Base-by-base conservation (phyloP, 2,329 filamentous ascomycete species). In the Penicillium sp. region DNA sequence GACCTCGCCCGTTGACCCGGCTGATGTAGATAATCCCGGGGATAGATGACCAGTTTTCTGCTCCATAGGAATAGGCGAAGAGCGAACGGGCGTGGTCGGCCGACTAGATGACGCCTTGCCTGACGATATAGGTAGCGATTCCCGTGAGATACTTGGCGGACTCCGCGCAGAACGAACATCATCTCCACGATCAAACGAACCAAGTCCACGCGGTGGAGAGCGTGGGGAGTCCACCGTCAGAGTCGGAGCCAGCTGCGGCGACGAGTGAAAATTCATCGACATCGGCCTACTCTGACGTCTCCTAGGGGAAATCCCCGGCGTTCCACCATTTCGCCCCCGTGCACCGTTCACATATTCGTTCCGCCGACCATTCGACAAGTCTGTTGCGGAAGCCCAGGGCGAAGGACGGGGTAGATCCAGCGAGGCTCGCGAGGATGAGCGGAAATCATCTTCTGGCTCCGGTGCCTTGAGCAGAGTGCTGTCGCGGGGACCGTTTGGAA, bases 141-240 rank as follows among this genome's bases (percentile, higher is more conserved):
- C 68, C 29, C 71, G 67, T 3, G 70, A 62, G 3, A 66, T 58
- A 58, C 70, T 70, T 7, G 70, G 61, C n/a, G 70, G 66, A 41
- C 69, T 72, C 57, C 71, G 69, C 53, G 64, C 60, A 31, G 66
- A 55, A 31, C 72, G 62, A 90, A 90, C 56, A 93, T 88, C 69
- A 90, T 91, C 72, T 87, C 88, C 15, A 90, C 84, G 55, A 84
- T 81, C 72, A 86, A 68, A 63, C 15, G 69, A 62, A 49, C 71
- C 71, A 38, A 69, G 56, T 6, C 66, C 68, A 7, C 74, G 73
- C 8, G 80, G 78, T 23, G 79, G 79, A 48, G 80, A 80, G 45
- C 72, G 73, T 7, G 79, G 79, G 3, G 80, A 81, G 54, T 82
- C 77, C 7, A 81, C 73, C 5, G 76, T 78, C 55, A 81, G 70